Evolutionary conservation across 495 filamentous ascomycete genomes (phyloP).

Genomic region (Neurospora sp.): DNA sequence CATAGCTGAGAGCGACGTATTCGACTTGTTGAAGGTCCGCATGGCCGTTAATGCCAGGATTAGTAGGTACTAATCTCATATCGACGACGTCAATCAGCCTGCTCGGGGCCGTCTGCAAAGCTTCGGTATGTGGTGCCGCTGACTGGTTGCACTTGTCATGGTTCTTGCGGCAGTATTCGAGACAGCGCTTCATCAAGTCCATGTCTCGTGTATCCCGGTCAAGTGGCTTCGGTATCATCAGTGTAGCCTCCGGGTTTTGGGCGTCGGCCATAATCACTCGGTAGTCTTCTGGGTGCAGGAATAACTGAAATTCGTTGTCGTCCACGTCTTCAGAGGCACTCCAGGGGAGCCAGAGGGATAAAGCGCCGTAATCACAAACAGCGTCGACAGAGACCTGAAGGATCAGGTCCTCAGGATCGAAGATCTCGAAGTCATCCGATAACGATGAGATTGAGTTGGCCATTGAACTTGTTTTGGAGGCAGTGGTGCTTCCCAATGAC

Average conservation of each 20-base stretch:
- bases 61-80: slow-evolving; percentile 2
- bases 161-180: slow-evolving; percentile 16
- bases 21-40: slow-evolving; percentile 5
- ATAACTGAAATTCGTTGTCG: neutral
- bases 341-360: neutral
- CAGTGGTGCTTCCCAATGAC: neutral
- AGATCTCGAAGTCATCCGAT: neutral
- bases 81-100: slow-evolving; percentile 21
- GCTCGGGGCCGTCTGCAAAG: slow-evolving; percentile 17
- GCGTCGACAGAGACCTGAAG: neutral
- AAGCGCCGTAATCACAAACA: neutral
- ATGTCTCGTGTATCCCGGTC: neutral
- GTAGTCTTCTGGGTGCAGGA: neutral
- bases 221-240: neutral
- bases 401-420: neutral
- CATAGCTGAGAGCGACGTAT: slow-evolving; percentile 26
- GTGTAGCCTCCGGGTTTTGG: neutral
- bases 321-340: neutral
- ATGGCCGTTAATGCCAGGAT: slow-evolving; percentile 7
- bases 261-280: neutral
- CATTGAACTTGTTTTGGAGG: neutral
- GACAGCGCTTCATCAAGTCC: neutral
- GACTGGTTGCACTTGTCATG: slow-evolving; percentile 7
- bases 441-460: neutral
- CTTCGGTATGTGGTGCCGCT: slow-evolving; percentile 14